phyloP scores from a whole-genome alignment of 768 basidiomycete genomes.

The Lactarius sp. region DNA sequence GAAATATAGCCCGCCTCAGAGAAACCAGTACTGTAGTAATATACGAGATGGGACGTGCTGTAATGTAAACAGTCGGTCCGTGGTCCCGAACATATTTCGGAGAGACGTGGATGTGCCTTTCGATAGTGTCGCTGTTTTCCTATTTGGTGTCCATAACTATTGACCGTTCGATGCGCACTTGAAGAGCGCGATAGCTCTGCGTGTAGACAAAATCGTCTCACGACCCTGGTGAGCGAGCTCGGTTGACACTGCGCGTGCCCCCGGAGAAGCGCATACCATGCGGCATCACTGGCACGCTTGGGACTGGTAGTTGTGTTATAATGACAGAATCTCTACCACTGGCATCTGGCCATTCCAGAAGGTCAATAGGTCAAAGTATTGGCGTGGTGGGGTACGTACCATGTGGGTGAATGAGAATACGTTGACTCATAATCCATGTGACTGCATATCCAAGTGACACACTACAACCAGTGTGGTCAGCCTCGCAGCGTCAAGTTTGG shows the following conservation, averaged over 20 bases:
- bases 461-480: constrained; percentile 19
- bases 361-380: neutral
- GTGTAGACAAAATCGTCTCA: neutral
- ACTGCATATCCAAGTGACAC: constrained; percentile 33
- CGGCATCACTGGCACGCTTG: no score
- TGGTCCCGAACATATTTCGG: neutral
- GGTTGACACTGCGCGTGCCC: no score
- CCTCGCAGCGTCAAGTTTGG: neutral
- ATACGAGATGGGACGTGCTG: neutral
- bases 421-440: constrained; percentile 37
- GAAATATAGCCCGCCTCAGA: no score
- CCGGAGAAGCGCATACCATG: no score
- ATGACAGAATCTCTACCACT: neutral
- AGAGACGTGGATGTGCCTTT: neutral
- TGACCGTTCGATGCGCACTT: constrained; percentile 17
- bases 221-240: no score
- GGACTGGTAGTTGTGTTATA: neutral
- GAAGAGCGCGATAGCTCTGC: constrained; percentile 22
- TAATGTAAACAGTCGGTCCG: neutral
- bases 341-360: neutral
- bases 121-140: neutral
- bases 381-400: constrained; percentile 24
- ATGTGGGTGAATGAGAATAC: constrained; percentile 34
- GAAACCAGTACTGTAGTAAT: no score
- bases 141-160: neutral